Conservation (phyloP, 1,284 basidiomycete species). For the Vanrija pseudolonga region DNA sequence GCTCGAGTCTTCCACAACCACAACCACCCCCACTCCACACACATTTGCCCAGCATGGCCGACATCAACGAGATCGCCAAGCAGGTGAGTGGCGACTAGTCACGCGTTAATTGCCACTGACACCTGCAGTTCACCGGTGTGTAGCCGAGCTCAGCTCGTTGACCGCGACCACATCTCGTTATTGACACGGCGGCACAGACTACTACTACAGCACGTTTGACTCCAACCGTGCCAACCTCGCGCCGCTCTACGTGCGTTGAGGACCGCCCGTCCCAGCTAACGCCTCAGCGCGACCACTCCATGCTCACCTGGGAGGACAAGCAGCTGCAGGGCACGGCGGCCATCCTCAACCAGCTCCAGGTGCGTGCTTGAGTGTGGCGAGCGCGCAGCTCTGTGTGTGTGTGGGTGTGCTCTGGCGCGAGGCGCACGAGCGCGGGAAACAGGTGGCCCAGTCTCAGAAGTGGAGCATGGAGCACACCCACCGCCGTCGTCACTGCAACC, state of each 20-base stretch:
- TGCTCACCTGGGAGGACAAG: conserved; percentile 80
- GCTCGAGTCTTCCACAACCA: background rate
- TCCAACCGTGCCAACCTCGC: conserved; percentile 38
- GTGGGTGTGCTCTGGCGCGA: background rate
- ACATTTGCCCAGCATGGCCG: conserved; percentile 57
- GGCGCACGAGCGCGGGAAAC: background rate
- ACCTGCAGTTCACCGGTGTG: conserved; percentile 54
- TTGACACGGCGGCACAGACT: conserved; percentile 31
- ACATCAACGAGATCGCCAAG: conserved; percentile 58
- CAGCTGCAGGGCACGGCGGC: conserved; percentile 59
- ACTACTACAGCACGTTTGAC: conserved; percentile 50
- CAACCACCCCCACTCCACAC: too few relatives aligned
- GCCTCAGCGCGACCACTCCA: conserved; percentile 72
- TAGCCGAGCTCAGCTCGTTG: background rate
- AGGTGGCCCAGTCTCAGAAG: too few relatives aligned
- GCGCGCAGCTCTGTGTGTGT: too few relatives aligned
- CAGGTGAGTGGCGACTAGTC: conserved; percentile 39
- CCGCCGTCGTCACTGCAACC: background rate
- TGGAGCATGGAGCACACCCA: background rate
- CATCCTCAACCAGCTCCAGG: conserved; percentile 79
- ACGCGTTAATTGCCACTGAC: conserved; percentile 22
- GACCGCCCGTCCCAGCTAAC: background rate
- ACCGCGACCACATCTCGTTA: background rate
- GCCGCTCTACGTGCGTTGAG: conserved; percentile 44
- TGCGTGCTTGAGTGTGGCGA: too few relatives aligned